phyloP scores from a whole-genome alignment of 345 rosid species.

The Populus pruinosa region DNA sequence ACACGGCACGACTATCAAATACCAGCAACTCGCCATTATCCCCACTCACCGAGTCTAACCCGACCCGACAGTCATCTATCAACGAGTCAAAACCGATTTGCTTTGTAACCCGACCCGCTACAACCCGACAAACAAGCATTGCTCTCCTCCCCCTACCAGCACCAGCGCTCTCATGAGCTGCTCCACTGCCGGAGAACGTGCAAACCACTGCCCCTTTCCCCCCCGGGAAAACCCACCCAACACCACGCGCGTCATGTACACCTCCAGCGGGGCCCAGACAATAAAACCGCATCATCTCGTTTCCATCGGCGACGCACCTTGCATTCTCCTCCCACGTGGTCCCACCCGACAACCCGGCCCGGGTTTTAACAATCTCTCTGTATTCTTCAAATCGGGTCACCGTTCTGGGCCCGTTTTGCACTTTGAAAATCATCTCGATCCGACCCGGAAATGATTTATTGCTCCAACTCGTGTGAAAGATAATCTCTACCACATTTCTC shows the following conservation, averaged over 20 bases:
- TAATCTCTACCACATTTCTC: constrained; percentile 89
- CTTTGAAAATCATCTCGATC: constrained; percentile 86
- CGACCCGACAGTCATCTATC: constrained; percentile 36
- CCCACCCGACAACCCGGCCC: constrained; percentile 36
- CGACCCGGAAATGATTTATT: constrained; percentile 69
- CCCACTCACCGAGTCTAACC: constrained; percentile 88
- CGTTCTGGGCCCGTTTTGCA: constrained; percentile 70
- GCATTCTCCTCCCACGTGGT: constrained; percentile 61
- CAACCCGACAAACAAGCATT: constrained; percentile 87
- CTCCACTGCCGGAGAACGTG: constrained; percentile 74
- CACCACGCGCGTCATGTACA: constrained; percentile 18
- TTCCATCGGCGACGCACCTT: constrained; percentile 87
- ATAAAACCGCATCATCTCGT: constrained; percentile 93
- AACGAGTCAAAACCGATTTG: constrained; percentile 42
- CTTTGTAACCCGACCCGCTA: constrained; percentile 80
- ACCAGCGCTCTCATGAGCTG: constrained; percentile 78
- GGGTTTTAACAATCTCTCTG: constrained; percentile 61
- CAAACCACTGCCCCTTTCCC: constrained; percentile 60
- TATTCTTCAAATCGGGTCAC: constrained; percentile 86
- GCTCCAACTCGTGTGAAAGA: constrained; percentile 91
- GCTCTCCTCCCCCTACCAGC: constrained; percentile 86
- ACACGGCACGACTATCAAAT: constrained; percentile 79
- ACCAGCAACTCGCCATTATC: constrained; percentile 79
- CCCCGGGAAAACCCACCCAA: constrained; percentile 56
- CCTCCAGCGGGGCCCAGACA: constrained; percentile 65